Percentiles rank a stretch among this genome's conserved stretches.
phyloP scores from a whole-genome alignment of 164 flowering plant genomes.

The Vitis rotundifolia region DNA sequence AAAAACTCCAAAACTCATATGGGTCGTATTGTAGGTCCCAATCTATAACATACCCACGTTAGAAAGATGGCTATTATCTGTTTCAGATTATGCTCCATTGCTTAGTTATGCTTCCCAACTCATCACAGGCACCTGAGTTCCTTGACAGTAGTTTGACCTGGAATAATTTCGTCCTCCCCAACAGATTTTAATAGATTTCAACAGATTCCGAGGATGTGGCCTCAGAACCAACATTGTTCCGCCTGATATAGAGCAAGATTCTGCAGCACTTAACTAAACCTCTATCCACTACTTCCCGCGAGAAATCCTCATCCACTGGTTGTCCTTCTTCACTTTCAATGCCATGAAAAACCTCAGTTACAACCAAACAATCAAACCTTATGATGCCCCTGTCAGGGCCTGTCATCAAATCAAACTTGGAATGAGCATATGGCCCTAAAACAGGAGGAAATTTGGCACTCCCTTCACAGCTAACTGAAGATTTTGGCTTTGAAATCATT shows the following conservation, averaged over 20 bases:
- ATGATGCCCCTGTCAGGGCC: slow-evolving; percentile 59
- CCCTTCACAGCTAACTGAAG: slow-evolving; percentile 79
- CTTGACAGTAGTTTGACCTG: slow-evolving; percentile 37
- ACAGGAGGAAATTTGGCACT: slow-evolving; percentile 61
- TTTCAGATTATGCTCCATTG: slow-evolving; percentile 40
- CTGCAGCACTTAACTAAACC: slow-evolving; percentile 63
- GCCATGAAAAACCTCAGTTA: slow-evolving; percentile 85
- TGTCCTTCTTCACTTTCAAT: slow-evolving; percentile 79
- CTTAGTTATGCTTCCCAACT: slow-evolving; percentile 33
- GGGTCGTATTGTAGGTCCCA: slow-evolving; percentile 26
- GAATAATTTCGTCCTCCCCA: slow-evolving; percentile 82
- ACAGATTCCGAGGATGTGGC: slow-evolving; percentile 97
- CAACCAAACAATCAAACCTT: slow-evolving; percentile 86
- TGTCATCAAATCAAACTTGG: slow-evolving; percentile 75
- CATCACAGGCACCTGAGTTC: slow-evolving; percentile 54
- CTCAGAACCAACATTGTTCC: slow-evolving; percentile 94
- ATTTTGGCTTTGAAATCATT: slow-evolving; percentile 78
- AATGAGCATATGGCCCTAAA: slow-evolving; percentile 65
- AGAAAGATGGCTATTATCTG: slow-evolving; percentile 31
- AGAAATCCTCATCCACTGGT: slow-evolving; percentile 90
- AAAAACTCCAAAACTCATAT: slow-evolving; percentile 22
- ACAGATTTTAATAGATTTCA: slow-evolving; percentile 91
- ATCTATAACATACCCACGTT: slow-evolving; percentile 21
- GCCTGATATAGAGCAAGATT: slow-evolving; percentile 81
- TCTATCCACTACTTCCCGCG: slow-evolving; percentile 74